Conservation (phyloP, 2,329 filamentous ascomycete species). For the Nemania sp. region DNA sequence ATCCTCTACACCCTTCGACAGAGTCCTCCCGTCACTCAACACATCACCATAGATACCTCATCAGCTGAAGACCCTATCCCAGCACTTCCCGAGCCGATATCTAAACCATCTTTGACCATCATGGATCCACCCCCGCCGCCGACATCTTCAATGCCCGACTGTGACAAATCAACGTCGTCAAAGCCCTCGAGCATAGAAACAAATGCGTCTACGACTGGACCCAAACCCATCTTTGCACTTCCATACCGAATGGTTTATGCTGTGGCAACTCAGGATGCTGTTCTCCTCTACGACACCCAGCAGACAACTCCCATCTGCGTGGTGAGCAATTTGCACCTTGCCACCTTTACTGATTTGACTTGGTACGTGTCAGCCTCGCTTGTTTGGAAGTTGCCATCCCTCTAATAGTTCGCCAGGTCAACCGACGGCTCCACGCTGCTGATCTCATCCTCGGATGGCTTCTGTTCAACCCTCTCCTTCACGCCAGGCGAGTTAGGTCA, state of each 20-base stretch:
- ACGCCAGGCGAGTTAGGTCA: conserved; percentile 82
- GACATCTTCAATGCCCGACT: conserved; percentile 51
- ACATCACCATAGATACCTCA: conserved; percentile 94
- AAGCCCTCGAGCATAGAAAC: conserved; percentile 54
- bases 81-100: conserved; percentile 80
- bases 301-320: conserved; percentile 92
- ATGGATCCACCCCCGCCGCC: conserved; percentile 84
- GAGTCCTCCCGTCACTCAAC: conserved; percentile 69
- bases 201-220: conserved; percentile 57
- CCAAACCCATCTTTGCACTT: conserved; percentile 76
- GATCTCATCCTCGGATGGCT: conserved; percentile 97
- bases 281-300: conserved; percentile 95
- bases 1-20: conserved; percentile 82
- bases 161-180: conserved; percentile 56
- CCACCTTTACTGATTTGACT: conserved; percentile 93
- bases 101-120: conserved; percentile 62
- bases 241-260: conserved; percentile 96
- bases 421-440: conserved; percentile 78
- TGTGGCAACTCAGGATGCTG: conserved; percentile 93
- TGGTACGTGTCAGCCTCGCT: conserved; percentile 66
- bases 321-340: conserved; percentile 95
- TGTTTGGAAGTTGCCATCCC: neutral
- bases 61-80: conserved; percentile 83
- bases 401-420: conserved; percentile 59
- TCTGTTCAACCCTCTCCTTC: conserved; percentile 92